Conservation (phyloP, 139 green algal genomes). For the Eudorina sp. region DNA sequence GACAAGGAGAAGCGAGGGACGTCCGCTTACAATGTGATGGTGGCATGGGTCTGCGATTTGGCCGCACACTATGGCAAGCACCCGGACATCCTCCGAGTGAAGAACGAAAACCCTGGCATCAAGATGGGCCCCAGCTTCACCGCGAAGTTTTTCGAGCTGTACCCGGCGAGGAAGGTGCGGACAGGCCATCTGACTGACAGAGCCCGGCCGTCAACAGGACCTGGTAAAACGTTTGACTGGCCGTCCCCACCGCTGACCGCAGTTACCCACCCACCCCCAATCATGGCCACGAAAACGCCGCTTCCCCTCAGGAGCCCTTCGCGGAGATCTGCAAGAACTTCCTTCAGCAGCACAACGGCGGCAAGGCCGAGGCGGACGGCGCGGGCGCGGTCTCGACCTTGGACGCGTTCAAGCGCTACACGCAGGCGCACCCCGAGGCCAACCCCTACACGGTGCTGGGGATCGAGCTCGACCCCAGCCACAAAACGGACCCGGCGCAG, state of each 20-base stretch:
- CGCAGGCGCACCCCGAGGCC: background rate
- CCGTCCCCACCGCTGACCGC: background rate
- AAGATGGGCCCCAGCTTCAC: background rate
- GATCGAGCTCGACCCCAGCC: background rate
- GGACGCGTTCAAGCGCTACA: background rate
- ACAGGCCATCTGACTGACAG: background rate
- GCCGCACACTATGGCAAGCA: background rate
- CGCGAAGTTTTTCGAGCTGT: background rate
- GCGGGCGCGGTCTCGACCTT: background rate
- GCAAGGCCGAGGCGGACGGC: background rate
- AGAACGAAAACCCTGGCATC: background rate
- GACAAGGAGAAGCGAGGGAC: background rate
- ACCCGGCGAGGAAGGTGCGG: background rate
- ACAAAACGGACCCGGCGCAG: slow-evolving; percentile 13
- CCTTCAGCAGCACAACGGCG: background rate
- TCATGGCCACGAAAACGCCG: too few species aligned
- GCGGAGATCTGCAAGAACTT: background rate
- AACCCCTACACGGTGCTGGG: background rate
- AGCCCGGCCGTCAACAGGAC: too few species aligned
- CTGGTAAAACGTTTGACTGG: background rate
- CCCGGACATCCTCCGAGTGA: background rate
- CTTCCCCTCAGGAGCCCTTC: background rate
- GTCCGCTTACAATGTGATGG: slow-evolving; percentile 4
- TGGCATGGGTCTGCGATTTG: slow-evolving; percentile 15
- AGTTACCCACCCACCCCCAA: background rate